A percentile compares a stretch with the other conserved stretches of the same genome.
These are phyloP conservation scores for Botrytis porri DNA, from an alignment of 2,329 filamentous ascomycete genomes.

Conservation along the genomic window DNA sequence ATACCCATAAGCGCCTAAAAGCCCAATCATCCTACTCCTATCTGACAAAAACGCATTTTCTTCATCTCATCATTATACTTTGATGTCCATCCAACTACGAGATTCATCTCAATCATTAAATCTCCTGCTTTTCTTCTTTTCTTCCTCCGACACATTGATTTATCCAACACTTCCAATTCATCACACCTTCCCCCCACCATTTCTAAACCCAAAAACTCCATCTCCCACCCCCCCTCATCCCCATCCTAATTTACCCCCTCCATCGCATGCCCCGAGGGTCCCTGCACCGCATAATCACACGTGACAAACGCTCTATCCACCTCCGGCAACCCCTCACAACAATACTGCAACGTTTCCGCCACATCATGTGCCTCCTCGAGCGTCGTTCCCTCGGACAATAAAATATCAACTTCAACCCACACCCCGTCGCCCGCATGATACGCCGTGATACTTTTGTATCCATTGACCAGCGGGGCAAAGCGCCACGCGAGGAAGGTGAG, in stretches of 20 bases:
- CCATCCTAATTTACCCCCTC: conserved; percentile 16
- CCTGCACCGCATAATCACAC: conserved; percentile 37
- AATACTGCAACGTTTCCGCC: conserved; percentile 60
- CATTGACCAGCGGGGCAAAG: conserved; percentile 48
- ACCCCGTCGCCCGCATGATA: conserved; percentile 60
- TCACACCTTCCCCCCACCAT: too few species aligned
- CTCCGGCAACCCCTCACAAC: conserved; percentile 46
- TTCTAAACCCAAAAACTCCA: not conserved
- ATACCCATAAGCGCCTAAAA: not conserved
- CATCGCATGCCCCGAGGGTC: conserved; percentile 30
- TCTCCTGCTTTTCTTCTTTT: not conserved
- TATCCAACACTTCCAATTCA: too few species aligned
- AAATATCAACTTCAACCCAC: conserved; percentile 58
- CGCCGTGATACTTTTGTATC: conserved; percentile 50
- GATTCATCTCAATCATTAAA: not conserved
- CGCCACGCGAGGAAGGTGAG: conserved; percentile 55
- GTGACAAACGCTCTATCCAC: conserved; percentile 41
- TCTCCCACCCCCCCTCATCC: not conserved
- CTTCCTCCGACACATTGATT: not conserved
- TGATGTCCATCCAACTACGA: not conserved
- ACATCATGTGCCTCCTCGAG: conserved; percentile 53
- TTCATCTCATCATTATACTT: not conserved
- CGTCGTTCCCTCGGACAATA: conserved; percentile 50
- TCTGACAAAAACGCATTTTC: not conserved
- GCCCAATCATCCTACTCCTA: not conserved